Base-by-base conservation (phyloP, 352 stramenopile genomes). In the Phytophthora cryptogea region DNA sequence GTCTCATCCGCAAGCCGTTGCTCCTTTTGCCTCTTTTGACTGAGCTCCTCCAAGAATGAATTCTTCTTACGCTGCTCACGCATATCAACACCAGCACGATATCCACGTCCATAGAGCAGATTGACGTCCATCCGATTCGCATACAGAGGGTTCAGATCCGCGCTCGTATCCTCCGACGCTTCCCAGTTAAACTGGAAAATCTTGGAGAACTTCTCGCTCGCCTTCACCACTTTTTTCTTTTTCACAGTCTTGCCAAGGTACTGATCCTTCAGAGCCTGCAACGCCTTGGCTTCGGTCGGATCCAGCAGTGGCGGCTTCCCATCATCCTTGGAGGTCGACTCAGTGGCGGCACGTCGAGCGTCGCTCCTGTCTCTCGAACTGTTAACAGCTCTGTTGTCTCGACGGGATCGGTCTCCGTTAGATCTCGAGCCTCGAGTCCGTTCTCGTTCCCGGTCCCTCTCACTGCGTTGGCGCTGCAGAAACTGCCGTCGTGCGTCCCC, bases 121-220 rank as follows among this genome's bases (percentile, higher is more conserved):
- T 97, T 97, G 8, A 97, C 87, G 47, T 97, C 80, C 59, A 92
- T 68, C n/a, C 77, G 71, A 33, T 97, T 83, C 16, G 75, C 77
- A 59, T 98, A 98, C 58, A 98, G 63, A 16, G 92, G 92, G 58
- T 98, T 97, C 17, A 96, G 51, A 56, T 97, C 92, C 9, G 70
- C 50, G 26, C 83, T 96, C 31, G 94, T 98, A 66, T 98, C 94
- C 36, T 98, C 94, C 0, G 71, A 80, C 9, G 86, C 79, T 31
- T 98, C 88, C 94, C 94, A 98, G 64, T 98, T 89, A 63, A 98
- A 98, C 61, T 97, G 86, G 59, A 97, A 98, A 63, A 96, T 95
- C 62, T 96, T 93, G 32, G 84, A 79, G 52, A 97, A 97, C 63
- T 97, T 98, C 50, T 97, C 90, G 27, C 86, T 96, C 11, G 94